These are phyloP conservation scores for Debaryomyces maramus DNA, from an alignment of 805 yeast genomes.

Conservation along the genomic window DNA sequence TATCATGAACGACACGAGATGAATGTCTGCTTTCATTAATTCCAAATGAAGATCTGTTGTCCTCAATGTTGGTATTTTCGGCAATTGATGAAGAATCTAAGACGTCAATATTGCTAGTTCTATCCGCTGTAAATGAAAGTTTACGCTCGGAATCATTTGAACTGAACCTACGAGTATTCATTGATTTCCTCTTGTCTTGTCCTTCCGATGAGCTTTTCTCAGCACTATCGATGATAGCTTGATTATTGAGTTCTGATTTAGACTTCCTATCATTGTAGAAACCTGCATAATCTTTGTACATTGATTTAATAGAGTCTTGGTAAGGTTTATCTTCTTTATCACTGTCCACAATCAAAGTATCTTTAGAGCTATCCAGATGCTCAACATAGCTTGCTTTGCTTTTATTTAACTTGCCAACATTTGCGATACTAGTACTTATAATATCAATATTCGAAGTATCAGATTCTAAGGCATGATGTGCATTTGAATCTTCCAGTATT, in stretches of 20 bases:
- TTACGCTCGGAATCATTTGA: not conserved
- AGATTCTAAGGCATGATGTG: no score
- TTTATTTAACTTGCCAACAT: slow-evolving; percentile 25
- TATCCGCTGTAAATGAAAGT: slow-evolving; percentile 3
- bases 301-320: slow-evolving; percentile 21
- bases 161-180: not conserved
- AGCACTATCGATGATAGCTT: not conserved
- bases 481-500: slow-evolving; percentile 12
- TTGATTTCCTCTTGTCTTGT: not conserved
- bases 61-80: slow-evolving; percentile 13
- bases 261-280: slow-evolving; percentile 3
- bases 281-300: slow-evolving; percentile 26
- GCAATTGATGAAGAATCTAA: slow-evolving; percentile 23
- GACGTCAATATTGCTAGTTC: slow-evolving; percentile 17
- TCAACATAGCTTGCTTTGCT: slow-evolving; percentile 25
- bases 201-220: not conserved
- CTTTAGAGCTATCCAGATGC: slow-evolving; percentile 22
- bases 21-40: slow-evolving; percentile 3
- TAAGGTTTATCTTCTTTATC: slow-evolving; percentile 1
- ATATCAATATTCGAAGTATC: slow-evolving; percentile 28
- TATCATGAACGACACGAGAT: not conserved
- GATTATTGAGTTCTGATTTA: slow-evolving; percentile 3
- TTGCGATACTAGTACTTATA: slow-evolving; percentile 29
- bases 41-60: slow-evolving; percentile 3
- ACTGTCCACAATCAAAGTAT: slow-evolving; percentile 21